phyloP scores from a whole-genome alignment of 1,284 basidiomycete genomes.

The Naganishia cerealis region DNA sequence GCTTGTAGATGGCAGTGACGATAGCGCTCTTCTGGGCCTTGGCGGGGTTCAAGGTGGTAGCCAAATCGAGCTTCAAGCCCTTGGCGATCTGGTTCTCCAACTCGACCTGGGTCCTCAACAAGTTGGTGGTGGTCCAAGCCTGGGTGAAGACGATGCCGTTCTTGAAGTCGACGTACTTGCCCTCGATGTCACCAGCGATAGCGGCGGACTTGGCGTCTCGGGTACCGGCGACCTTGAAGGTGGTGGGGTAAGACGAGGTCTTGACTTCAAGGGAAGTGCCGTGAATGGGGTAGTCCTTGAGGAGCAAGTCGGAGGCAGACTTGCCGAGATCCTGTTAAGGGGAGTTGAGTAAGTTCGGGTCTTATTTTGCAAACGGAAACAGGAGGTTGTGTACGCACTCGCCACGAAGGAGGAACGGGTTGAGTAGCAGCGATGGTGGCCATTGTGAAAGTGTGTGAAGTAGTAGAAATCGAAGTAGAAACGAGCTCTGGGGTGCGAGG shows the following conservation, averaged over 20 bases:
- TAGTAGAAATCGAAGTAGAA: conserved; percentile 13
- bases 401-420: conserved; percentile 27
- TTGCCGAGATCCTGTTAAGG: conserved; percentile 81
- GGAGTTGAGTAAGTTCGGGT: not conserved
- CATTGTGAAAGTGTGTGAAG: conserved; percentile 10
- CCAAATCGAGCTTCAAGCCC: conserved; percentile 93
- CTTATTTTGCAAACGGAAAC: not conserved
- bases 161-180: conserved; percentile 82
- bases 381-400: not conserved
- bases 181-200: conserved; percentile 85
- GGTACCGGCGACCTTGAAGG: conserved; percentile 81
- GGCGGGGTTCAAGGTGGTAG: conserved; percentile 77
- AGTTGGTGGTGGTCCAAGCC: conserved; percentile 90
- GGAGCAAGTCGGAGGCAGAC: conserved; percentile 90
- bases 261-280: conserved; percentile 83
- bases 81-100: conserved; percentile 97
- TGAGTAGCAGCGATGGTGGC: conserved; percentile 21
- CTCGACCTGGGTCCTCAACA: conserved; percentile 85
- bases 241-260: conserved; percentile 85
- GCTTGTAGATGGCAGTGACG: conserved; percentile 85
- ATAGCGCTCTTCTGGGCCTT: conserved; percentile 74
- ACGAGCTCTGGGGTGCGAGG: not conserved
- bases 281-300: conserved; percentile 88
- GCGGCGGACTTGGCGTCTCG: conserved; percentile 70
- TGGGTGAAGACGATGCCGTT: conserved; percentile 84